Evolutionary conservation across 2,329 filamentous ascomycete species (phyloP), one percentile per base, ranked within the genome.

Genomic region (Pseudogymnoascus sp.): DNA sequence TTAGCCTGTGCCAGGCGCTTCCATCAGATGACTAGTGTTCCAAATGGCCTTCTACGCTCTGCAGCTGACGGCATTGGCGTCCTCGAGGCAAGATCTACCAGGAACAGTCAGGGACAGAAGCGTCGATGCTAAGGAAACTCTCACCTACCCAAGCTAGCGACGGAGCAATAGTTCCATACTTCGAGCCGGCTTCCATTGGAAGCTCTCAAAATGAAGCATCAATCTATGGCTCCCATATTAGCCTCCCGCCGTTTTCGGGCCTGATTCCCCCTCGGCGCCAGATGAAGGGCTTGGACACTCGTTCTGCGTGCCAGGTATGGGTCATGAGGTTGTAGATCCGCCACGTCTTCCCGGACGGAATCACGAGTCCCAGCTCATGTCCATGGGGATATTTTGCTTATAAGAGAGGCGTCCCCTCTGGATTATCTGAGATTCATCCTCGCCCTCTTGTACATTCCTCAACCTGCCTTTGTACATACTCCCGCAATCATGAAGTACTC

Each of bases 211-310:
- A 56, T 33, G 50, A 56, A 56, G 50, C 50, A 56, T 56, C 25
- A 18, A 56, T 56, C 18, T 21, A 56, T 14, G 28, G 50, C 28
- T 56, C 50, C 50, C 28, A 33, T 56, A 56, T 56, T 56, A 56
- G 50, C 50, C 50, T 56, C 50, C 50, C 50, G 50, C 50, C 28
- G 14, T 56, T 33, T 56, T 56, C 50, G 50, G 50, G 50, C 50
- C 50, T 56, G 50, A 28, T 56, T 56, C 50, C 50, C 18, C n/a
- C 50, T 33, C 50, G 5, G n/a, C 2, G 28, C n/a, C 50, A 56
- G 12, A 56, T 56, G n/a, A 33, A 33, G n/a, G 47, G 25, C 25
- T 53, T 28, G 23, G 47, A 53, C n/a, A 16, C 23, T 31, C 25
- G 14, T 53, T 31, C 7, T 31, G 11, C 25, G n/a, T 6, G 47